These are phyloP conservation scores for Diaporthe helianthi DNA, from an alignment of 2,329 filamentous ascomycete genomes.

Conservation along the genomic window DNA sequence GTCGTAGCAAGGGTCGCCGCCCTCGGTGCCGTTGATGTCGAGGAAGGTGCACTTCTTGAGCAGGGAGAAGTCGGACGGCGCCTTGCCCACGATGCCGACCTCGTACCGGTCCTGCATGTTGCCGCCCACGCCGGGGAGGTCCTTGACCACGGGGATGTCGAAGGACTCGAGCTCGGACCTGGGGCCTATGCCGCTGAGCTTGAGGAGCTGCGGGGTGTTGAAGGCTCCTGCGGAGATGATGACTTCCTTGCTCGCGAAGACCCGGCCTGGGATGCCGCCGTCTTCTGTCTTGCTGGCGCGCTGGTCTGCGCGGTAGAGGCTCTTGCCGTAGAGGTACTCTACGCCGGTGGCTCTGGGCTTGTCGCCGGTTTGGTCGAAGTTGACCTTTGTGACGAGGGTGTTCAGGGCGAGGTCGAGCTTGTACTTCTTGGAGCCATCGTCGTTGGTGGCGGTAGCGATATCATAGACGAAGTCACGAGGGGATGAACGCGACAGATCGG, in stretches of 20 bases:
- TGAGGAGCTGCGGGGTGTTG: conserved; percentile 59
- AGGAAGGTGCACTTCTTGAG: conserved; percentile 37
- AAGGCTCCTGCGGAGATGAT: conserved; percentile 59
- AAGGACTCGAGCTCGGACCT: conserved; percentile 49
- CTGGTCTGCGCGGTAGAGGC: conserved; percentile 37
- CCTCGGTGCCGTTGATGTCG: conserved; percentile 33
- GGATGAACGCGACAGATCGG: conserved; percentile 53
- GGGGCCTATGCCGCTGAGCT: conserved; percentile 58
- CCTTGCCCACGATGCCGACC: conserved; percentile 34
- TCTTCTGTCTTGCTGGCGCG: conserved; percentile 1
- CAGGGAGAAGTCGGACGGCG: conserved; percentile 11
- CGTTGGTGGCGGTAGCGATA: conserved; percentile 48
- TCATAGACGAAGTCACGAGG: conserved; percentile 62
- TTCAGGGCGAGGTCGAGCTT: conserved; percentile 52
- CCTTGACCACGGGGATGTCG: conserved; percentile 52
- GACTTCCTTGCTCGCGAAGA: conserved; percentile 47
- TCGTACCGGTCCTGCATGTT: conserved; percentile 56
- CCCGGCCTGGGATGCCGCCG: neutral
- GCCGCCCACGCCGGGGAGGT: conserved; percentile 58
- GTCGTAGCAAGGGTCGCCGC: conserved; percentile 33
- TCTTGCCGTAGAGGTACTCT: conserved; percentile 36
- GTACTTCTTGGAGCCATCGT: conserved; percentile 38
- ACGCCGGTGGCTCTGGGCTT: conserved; percentile 36
- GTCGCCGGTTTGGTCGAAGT: conserved; percentile 33
- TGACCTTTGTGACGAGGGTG: conserved; percentile 37